Evolutionary conservation across 306 rosid genomes (phyloP).

Genomic region (Hippophae gyantsensis): DNA sequence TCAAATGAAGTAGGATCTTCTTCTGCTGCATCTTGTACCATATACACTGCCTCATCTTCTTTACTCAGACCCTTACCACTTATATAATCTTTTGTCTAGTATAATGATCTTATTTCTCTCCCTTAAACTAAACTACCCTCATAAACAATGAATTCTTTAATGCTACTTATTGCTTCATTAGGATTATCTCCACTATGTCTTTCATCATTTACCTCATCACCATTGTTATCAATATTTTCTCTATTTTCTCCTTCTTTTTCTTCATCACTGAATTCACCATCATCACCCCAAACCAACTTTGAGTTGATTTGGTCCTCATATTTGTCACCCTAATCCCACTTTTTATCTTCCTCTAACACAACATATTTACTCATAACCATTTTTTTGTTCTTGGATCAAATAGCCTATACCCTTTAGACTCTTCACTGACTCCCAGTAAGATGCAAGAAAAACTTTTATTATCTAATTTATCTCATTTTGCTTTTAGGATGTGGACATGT

Average conservation of each 20-base stretch:
- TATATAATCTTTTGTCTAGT: slow-evolving; percentile 4
- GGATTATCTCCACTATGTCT: no score
- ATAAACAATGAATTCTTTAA: neutral
- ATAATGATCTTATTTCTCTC: slow-evolving; percentile 5
- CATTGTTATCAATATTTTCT: no score
- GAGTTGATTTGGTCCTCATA: slow-evolving; percentile 1
- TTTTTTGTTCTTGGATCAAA: slow-evolving; percentile 3
- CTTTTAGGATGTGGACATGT: slow-evolving; percentile 4
- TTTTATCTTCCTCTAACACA: slow-evolving; percentile 14
- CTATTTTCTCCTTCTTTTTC: slow-evolving; percentile 3
- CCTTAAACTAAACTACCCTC: slow-evolving; percentile 2
- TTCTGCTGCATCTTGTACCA: neutral
- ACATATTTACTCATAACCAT: slow-evolving; percentile 15
- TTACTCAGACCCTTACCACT: neutral
- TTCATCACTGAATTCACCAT: neutral
- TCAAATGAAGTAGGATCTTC: neutral
- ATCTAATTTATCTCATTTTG: neutral
- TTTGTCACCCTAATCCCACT: slow-evolving; percentile 3
- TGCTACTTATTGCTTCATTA: no score
- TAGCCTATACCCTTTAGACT: slow-evolving; percentile 14
- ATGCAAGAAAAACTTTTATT: no score
- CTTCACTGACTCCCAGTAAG: neutral
- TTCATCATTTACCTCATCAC: no score
- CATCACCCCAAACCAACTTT: no score
- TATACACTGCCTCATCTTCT: slow-evolving; percentile 1